Base-by-base conservation (phyloP, 768 basidiomycete genomes). In the Suillus fuscotomentosus region DNA sequence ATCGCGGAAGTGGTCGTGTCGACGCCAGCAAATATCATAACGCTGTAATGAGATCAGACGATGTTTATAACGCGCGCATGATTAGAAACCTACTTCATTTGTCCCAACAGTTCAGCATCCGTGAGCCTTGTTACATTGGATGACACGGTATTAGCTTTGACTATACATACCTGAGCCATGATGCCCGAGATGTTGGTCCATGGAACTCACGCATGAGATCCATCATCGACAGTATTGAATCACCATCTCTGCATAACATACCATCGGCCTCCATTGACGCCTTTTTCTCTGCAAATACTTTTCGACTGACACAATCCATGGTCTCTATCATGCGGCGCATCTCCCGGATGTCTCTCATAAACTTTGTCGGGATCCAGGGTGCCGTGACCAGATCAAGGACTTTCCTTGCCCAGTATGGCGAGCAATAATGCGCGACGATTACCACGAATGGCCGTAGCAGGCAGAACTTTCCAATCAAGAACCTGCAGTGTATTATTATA, bases 291-390 rank as follows among this genome's bases (percentile, higher is more conserved):
- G 74, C 69, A 60, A 84, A 70, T 47, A 84, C 83, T 8, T 70
- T 70, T 24, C 70, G 64, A 2, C 82, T 81, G 2, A 78, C 79
- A 36, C 75, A 64, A 60, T 84, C 74, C 80, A 85, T 81, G 3
- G 79, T 73, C 68, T 85, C 84, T 15, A 80, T 78, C 69, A 84
- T 82, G 5, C 73, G 67, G 63, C 80, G 80, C 20, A 84, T 74
- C 60, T 77, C 79, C 60, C 80, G 81, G 9, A 84, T 71, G 0
- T 75, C 73, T 34, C 67, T 60, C 63, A 70, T 60, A 2, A 72
- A 71, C 27, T 67, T 20, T 11, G 3, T 54, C 0, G 53, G 53
- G 34, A 54, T 5, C 31, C 53, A 54, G 34, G 53, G 34, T 4
- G 6, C 34, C 3, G 53, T 54, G 5, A 54, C 20, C 10, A 54